Evolutionary conservation across 225 moss, liverwort and hornwort genomes (phyloP), one percentile per base, ranked within the genome.

Genomic region (Pseudoscleropodium purum): DNA sequence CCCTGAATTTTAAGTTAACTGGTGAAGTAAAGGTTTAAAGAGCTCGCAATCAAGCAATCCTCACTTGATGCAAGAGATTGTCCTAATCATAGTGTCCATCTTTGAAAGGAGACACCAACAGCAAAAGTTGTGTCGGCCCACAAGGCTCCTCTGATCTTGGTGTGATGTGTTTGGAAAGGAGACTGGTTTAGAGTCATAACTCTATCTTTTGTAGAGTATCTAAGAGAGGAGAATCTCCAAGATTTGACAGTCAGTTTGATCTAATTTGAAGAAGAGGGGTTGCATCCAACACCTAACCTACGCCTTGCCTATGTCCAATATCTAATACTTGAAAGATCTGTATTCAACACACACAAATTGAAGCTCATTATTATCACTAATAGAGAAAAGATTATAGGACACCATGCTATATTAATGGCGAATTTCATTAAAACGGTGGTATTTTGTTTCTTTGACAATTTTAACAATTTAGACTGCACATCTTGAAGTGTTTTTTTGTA

Each of bases 351-450:
- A 75, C 19, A 49, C 2, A 49, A 75, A 14, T 70, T 19, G 12
- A 75, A 75, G 49, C 31, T 75, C 11, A 12, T 33, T 20, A 51
- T 33, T 51, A 51, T 51, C 16, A 75, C 7, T 12, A 30, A 45
- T 18, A 13, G 5, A 20, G 2, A 21, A 51, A 49, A 19, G 7
- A 51, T 20, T 20, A 51, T 31, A 76, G 31, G 33, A 20, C 21
- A 33, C 30, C 10, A 6, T 0, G 6, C 29, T 29, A 10, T 3
- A 29, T n/a, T n/a, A n/a, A n/a, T n/a, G n/a, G n/a, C n/a, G n/a
- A n/a, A n/a, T n/a, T n/a, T n/a, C n/a, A n/a, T n/a, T n/a, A n/a
- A n/a, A n/a, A n/a, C n/a, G n/a, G n/a, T n/a, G n/a, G n/a, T n/a
- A n/a, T n/a, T n/a, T n/a, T n/a, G n/a, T n/a, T n/a, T n/a, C n/a